A percentile compares a stretch with the other conserved stretches of the same genome.
Conservation (phyloP, 2,329 filamentous ascomycete species). For the Cadophora malorum region DNA sequence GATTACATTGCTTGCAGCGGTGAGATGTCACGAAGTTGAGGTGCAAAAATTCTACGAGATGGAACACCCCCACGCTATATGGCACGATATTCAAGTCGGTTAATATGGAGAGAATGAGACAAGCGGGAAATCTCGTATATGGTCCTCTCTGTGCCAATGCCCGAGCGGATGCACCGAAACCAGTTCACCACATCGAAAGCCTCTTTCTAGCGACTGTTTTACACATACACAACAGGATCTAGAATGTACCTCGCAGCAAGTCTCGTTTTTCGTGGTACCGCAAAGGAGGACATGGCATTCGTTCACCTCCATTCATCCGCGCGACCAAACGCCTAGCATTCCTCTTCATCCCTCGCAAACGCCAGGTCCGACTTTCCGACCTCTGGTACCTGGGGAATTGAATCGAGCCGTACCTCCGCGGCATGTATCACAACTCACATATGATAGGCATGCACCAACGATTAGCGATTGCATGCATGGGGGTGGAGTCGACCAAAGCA, state of each 20-base stretch:
- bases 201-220: background rate
- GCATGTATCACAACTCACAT: slow-evolving; percentile 13
- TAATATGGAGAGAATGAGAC: background rate
- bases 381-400: background rate
- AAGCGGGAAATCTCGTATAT: background rate
- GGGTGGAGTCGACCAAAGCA: background rate
- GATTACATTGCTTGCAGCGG: background rate
- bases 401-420: background rate
- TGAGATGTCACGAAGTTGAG: background rate
- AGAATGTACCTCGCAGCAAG: background rate
- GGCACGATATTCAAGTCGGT: background rate
- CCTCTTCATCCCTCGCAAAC: background rate
- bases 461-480: slow-evolving; percentile 7
- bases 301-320: background rate
- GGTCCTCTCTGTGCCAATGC: background rate
- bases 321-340: background rate
- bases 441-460: background rate
- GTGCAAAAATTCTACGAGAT: background rate
- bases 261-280: background rate
- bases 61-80: background rate
- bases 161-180: background rate
- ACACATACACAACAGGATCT: background rate
- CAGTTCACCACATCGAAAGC: background rate
- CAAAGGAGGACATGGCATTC: background rate
- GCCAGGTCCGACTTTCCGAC: background rate